Conservation (phyloP, 1,284 basidiomycete genomes). For the Cutaneotrichosporon curvatum region DNA sequence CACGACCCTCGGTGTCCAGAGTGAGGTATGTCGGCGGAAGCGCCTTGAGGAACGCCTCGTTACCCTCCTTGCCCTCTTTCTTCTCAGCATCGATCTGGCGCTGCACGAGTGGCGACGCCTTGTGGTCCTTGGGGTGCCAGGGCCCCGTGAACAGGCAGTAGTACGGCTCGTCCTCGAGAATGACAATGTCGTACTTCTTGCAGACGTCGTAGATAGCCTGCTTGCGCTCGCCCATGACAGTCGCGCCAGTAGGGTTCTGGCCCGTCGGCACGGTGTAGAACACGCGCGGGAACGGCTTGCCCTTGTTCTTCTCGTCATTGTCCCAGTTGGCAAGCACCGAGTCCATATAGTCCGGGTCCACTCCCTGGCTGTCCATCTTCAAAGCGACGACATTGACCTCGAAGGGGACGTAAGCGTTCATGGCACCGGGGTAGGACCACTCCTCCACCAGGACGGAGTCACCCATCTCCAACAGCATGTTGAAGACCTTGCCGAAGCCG, state of each 20-base stretch:
- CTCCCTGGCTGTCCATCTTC: slow-evolving; percentile 65
- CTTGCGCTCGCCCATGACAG: slow-evolving; percentile 61
- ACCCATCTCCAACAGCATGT: slow-evolving; percentile 64
- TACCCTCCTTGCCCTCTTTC: slow-evolving; percentile 36
- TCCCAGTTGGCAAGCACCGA: slow-evolving; percentile 63
- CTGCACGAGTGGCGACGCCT: slow-evolving; percentile 41
- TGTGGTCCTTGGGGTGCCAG: slow-evolving; percentile 3
- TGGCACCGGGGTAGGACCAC: slow-evolving; percentile 49
- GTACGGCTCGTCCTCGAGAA: slow-evolving; percentile 75
- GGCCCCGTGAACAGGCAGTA: slow-evolving; percentile 54
- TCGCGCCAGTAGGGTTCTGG: slow-evolving; percentile 70
- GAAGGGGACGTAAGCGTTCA: slow-evolving; percentile 39
- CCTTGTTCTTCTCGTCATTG: slow-evolving; percentile 41
- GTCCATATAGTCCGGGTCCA: slow-evolving; percentile 58
- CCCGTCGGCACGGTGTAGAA: slow-evolving; percentile 54
- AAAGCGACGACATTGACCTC: slow-evolving; percentile 44
- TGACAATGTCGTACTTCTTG: slow-evolving; percentile 67
- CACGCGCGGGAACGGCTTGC: slow-evolving; percentile 53
- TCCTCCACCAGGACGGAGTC: slow-evolving; percentile 63
- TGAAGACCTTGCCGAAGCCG: slow-evolving; percentile 50
- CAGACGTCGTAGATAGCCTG: slow-evolving; percentile 71
- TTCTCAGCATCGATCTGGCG: slow-evolving; percentile 31
- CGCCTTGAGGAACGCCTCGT: slow-evolving; percentile 37
- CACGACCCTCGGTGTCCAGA: slow-evolving; percentile 46
- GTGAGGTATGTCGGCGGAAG: slow-evolving; percentile 63